Base-by-base conservation (phyloP, 106 monocot species). In the Dendrobium chrysotoxum region DNA sequence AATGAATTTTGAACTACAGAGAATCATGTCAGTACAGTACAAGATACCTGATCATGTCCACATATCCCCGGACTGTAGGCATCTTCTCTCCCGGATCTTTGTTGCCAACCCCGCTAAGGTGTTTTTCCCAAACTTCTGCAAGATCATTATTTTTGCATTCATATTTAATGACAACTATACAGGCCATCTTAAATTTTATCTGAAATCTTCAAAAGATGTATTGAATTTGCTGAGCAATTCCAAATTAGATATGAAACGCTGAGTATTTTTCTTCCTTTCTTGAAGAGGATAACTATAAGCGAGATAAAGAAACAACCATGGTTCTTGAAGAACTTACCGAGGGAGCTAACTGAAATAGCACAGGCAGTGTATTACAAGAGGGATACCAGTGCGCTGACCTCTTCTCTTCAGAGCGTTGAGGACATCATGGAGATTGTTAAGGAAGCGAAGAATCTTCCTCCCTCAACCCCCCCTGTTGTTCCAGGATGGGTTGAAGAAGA, bases 31-130 rank as follows among this genome's bases (percentile, higher is more conserved):
- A 71, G 92, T 95, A 39, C 90, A 92, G 65, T 95, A 95, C 73
- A 90, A 83, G 78, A 92, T 95, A 50, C 95, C 95, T 4, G 95
- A 95, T 70, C 92, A 90, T 83, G 95, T 92, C 40, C 95, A 92
- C 87, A 76, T 95, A 45, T 90, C 95, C 26, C 80, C 78, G 77
- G 95, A 95, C 64, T 95, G 95, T 84, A 85, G 42, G 79, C 92
- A 95, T 53, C 92, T 92, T 6, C 88, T 95, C 20, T 82, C 92
- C 3, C 88, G 90, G 7, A 92, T 95, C 57, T 95, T 95, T 74
- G 88, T 92, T 46, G 80, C 90, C 73, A 95, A 82, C 50, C 90
- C 95, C 71, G 28, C 41, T 17, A 88, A 81, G 92, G 95, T 95
- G 35, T 35, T n/a, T n/a, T n/a, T n/a, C n/a, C n/a, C n/a, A n/a